Conservation (phyloP, 2,329 filamentous ascomycete species). For the Aschersonia sp. region DNA sequence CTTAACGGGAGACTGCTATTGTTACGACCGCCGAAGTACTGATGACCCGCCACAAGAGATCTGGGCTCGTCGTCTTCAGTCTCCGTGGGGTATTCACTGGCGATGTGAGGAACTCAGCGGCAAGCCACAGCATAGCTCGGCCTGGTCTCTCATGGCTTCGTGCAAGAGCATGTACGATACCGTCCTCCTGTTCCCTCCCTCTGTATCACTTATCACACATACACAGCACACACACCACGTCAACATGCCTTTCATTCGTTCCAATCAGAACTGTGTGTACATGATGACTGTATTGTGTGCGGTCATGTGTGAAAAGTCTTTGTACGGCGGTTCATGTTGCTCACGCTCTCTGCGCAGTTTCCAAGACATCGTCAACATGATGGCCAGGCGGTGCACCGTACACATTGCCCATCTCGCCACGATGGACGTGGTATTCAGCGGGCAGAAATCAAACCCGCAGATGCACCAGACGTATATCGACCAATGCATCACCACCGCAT, state of each 20-base stretch:
- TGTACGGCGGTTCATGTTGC: background rate
- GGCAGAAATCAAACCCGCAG: too few relatives aligned
- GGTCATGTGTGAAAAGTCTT: too few relatives aligned
- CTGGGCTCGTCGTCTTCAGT: constrained; percentile 4
- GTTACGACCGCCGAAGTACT: constrained; percentile 4
- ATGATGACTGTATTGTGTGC: too few relatives aligned
- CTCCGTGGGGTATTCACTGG: constrained; percentile 4
- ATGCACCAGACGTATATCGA: background rate
- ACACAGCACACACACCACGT: background rate
- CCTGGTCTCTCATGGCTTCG: constrained; percentile 1
- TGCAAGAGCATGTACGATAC: constrained; percentile 3
- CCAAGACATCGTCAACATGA: background rate
- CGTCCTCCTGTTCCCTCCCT: background rate
- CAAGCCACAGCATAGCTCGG: background rate
- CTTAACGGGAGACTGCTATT: constrained; percentile 2
- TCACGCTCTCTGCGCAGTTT: background rate
- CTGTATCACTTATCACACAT: background rate
- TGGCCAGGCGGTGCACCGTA: background rate
- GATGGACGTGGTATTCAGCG: background rate
- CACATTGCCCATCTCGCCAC: background rate
- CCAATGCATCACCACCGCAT: background rate
- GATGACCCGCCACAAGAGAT: constrained; percentile 3
- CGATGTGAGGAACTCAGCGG: constrained; percentile 4
- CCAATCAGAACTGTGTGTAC: too few relatives aligned
- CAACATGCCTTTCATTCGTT: too few relatives aligned